Evolutionary conservation across 108 stramenopile genomes (phyloP).

Genomic region (Chaetoceros tenuissimus): DNA sequence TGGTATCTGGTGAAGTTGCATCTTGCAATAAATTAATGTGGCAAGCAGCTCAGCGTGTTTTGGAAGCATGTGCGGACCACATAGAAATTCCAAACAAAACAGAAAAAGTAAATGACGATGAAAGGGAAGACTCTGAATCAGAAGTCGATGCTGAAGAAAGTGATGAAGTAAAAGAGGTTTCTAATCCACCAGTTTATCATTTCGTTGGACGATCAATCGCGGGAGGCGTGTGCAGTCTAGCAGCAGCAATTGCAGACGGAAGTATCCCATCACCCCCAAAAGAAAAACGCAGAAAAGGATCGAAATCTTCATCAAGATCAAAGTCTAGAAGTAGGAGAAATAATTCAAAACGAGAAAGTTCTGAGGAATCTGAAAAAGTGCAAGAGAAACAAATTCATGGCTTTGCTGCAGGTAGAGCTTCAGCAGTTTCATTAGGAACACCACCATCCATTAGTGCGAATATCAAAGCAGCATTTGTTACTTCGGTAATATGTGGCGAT

Average conservation of each 20-base stretch:
- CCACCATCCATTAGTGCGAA: constrained; percentile 73
- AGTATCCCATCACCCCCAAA: constrained; percentile 40
- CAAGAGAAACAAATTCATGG: constrained; percentile 19
- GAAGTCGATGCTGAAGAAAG: constrained; percentile 16
- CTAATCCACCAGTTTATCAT: constrained; percentile 49
- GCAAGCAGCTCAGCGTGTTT: constrained; percentile 38
- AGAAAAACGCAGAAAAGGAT: neutral
- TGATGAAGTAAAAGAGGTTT: constrained; percentile 8
- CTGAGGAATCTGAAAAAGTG: constrained; percentile 6
- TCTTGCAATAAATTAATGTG: constrained; percentile 58
- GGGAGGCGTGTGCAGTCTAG: constrained; percentile 59
- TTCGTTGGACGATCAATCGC: constrained; percentile 75
- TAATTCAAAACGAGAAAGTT: constrained; percentile 2
- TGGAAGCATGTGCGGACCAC: constrained; percentile 7
- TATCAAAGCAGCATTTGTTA: constrained; percentile 55
- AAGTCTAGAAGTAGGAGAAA: constrained; percentile 1
- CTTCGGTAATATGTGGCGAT: constrained; percentile 71
- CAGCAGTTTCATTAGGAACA: constrained; percentile 58
- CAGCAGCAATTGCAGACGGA: constrained; percentile 69
- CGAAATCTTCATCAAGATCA: neutral
- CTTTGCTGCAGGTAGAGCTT: constrained; percentile 45
- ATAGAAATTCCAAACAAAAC: neutral
- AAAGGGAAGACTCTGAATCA: neutral
- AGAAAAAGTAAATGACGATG: constrained; percentile 1
- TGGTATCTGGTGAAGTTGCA: constrained; percentile 42